Evolutionary conservation across 805 yeast genomes (phyloP).

Genomic region (Osmozyma mogii): DNA sequence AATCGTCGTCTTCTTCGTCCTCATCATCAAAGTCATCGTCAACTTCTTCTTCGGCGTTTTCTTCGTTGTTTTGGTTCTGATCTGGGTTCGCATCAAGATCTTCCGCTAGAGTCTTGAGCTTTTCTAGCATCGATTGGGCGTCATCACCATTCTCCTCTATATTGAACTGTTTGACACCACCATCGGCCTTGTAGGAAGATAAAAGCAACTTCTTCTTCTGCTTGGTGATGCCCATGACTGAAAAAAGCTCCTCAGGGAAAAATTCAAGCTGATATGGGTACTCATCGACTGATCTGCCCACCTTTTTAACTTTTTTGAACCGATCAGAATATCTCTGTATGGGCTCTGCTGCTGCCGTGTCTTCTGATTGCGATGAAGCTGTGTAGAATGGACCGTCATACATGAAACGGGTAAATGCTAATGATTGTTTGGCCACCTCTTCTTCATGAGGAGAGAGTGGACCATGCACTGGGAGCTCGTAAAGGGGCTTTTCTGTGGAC

Average conservation of each 20-base stretch:
- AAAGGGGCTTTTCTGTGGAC: constrained; percentile 34
- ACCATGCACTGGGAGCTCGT: constrained; percentile 59
- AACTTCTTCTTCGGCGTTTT: constrained; percentile 39
- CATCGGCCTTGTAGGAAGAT: constrained; percentile 33
- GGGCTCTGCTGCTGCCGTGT: constrained; percentile 43
- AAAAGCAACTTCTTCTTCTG: constrained; percentile 42
- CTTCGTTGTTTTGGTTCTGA: constrained; percentile 35
- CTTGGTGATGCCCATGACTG: constrained; percentile 58
- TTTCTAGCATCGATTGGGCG: constrained; percentile 32
- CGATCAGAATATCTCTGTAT: constrained; percentile 76
- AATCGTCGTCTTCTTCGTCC: constrained; percentile 71
- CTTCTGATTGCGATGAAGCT: constrained; percentile 35
- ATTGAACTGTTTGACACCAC: constrained; percentile 30
- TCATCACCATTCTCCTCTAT: constrained; percentile 22
- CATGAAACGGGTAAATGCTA: constrained; percentile 45
- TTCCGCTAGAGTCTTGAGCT: constrained; percentile 35
- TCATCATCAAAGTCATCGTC: constrained; percentile 53
- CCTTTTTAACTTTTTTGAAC: constrained; percentile 61
- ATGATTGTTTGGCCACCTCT: constrained; percentile 44
- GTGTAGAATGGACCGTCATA: constrained; percentile 63
- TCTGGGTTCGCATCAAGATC: constrained; percentile 35
- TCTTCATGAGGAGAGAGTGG: constrained; percentile 45
- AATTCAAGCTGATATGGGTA: constrained; percentile 66
- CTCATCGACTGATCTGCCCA: constrained; percentile 66
- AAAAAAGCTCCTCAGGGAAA: constrained; percentile 72